These are phyloP conservation scores for Fusarium caatingaense DNA, from an alignment of 2,329 filamentous ascomycete genomes.

Conservation along the genomic window DNA sequence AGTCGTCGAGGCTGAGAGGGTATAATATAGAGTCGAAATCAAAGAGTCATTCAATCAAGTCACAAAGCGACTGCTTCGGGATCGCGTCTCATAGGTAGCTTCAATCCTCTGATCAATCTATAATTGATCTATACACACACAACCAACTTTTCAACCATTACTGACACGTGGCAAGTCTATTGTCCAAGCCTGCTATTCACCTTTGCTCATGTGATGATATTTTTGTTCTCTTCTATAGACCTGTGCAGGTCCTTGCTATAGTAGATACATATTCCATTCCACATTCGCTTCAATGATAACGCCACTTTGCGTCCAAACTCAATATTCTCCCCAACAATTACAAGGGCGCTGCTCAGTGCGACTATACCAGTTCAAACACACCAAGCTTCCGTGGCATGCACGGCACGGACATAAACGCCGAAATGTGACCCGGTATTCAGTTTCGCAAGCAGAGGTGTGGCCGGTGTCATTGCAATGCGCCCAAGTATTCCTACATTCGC, in stretches of 20 bases:
- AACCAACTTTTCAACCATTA: no score
- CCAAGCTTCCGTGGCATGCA: neutral
- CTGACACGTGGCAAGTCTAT: no score
- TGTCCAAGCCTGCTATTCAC: neutral
- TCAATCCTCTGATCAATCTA: neutral
- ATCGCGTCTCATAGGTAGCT: neutral
- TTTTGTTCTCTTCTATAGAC: neutral
- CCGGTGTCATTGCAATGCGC: neutral
- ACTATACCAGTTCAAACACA: neutral
- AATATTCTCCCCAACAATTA: neutral
- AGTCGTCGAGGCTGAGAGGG: conserved; percentile 26
- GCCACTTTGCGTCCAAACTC: neutral
- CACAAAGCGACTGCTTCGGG: no score
- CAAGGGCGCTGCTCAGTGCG: neutral
- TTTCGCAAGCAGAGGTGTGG: neutral
- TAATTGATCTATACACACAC: no score
- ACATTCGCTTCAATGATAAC: neutral
- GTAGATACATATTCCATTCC: neutral
- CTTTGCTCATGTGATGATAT: rapidly evolving
- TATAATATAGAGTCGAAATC: neutral
- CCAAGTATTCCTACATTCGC: neutral
- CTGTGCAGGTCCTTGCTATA: neutral
- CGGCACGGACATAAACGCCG: neutral
- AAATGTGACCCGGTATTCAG: neutral
- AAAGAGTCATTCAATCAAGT: rapidly evolving